A percentile compares a stretch with the other conserved stretches of the same genome.
Evolutionary conservation across 768 basidiomycete species (phyloP).

Genomic region (Cyathus striatus): DNA sequence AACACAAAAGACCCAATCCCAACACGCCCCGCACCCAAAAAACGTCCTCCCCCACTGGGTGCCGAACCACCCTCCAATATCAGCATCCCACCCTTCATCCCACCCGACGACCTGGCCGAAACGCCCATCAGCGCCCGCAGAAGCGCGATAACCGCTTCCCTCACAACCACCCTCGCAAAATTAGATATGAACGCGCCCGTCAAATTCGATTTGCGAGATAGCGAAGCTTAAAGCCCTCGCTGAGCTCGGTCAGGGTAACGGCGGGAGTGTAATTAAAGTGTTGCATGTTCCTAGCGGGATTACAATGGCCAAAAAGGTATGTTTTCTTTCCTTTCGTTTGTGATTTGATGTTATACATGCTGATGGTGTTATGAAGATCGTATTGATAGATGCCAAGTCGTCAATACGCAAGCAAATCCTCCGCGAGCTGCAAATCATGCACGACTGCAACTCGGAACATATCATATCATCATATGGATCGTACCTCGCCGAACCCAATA

Average conservation of each 20-base stretch:
- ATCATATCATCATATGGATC: slow-evolving; percentile 98
- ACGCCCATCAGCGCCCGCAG: slow-evolving; percentile 34
- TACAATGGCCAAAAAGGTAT: slow-evolving; percentile 97
- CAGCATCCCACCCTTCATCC: slow-evolving; percentile 38
- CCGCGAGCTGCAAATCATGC: slow-evolving; percentile 98
- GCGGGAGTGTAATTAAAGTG: slow-evolving; percentile 95
- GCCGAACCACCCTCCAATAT: slow-evolving; percentile 44
- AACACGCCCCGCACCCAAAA: slow-evolving; percentile 36
- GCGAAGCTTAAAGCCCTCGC: slow-evolving; percentile 87
- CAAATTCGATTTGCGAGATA: slow-evolving; percentile 79
- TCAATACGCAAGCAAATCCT: slow-evolving; percentile 96
- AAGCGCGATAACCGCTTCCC: slow-evolving; percentile 74
- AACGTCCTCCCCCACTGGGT: slow-evolving; percentile 73
- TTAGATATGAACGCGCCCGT: slow-evolving; percentile 83
- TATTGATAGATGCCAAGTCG: slow-evolving; percentile 94
- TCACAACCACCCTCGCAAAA: slow-evolving; percentile 81
- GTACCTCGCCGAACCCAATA: slow-evolving; percentile 94
- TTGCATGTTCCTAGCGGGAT: slow-evolving; percentile 88
- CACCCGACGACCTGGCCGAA: background rate
- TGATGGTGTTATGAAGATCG: slow-evolving; percentile 52
- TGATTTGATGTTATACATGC: background rate
- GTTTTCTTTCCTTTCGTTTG: slow-evolving; percentile 14
- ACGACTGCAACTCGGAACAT: slow-evolving; percentile 88
- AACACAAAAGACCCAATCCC: slow-evolving; percentile 1
- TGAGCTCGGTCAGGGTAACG: slow-evolving; percentile 94